Percentiles rank a stretch among this genome's conserved stretches.
These are phyloP conservation scores for Botrytis fragariae DNA, from an alignment of 2,329 filamentous ascomycete genomes.

Conservation along the genomic window DNA sequence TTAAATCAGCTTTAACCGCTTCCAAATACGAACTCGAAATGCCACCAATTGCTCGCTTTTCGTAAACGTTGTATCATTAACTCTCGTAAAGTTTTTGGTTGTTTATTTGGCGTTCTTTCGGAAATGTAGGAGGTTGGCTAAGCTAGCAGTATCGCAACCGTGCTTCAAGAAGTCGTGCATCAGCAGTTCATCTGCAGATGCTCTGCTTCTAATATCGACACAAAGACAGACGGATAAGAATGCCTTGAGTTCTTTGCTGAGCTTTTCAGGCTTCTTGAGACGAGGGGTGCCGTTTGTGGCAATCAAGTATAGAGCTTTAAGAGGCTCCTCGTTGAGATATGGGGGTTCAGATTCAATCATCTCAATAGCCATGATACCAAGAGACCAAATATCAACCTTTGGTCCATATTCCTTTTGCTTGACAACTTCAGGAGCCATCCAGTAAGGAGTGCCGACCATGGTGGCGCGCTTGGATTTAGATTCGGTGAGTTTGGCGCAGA, in stretches of 20 bases:
- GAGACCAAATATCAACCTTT: conserved; percentile 97
- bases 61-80: conserved; percentile 20
- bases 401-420: conserved; percentile 96
- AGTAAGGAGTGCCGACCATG: conserved; percentile 98
- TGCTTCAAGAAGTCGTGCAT: conserved; percentile 92
- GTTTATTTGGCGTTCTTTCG: conserved; percentile 67
- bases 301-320: conserved; percentile 91
- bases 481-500: conserved; percentile 98
- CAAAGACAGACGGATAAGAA: conserved; percentile 96
- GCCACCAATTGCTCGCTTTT: conserved; percentile 17
- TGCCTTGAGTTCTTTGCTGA: conserved; percentile 95
- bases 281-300: conserved; percentile 94
- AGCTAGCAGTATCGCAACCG: conserved; percentile 77
- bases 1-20: conserved; percentile 11
- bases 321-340: conserved; percentile 90
- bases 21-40: conserved; percentile 12
- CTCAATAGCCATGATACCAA: conserved; percentile 99
- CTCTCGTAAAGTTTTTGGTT: not conserved
- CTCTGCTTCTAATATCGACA: conserved; percentile 92
- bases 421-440: conserved; percentile 99
- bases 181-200: conserved; percentile 85
- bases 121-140: conserved; percentile 86
- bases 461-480: conserved; percentile 95
- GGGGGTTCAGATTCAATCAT: conserved; percentile 99
- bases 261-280: conserved; percentile 96